Evolutionary conservation across 106 monocot genomes (phyloP), one percentile per base, ranked within the genome.

Genomic region (Cymbidium sinense): DNA sequence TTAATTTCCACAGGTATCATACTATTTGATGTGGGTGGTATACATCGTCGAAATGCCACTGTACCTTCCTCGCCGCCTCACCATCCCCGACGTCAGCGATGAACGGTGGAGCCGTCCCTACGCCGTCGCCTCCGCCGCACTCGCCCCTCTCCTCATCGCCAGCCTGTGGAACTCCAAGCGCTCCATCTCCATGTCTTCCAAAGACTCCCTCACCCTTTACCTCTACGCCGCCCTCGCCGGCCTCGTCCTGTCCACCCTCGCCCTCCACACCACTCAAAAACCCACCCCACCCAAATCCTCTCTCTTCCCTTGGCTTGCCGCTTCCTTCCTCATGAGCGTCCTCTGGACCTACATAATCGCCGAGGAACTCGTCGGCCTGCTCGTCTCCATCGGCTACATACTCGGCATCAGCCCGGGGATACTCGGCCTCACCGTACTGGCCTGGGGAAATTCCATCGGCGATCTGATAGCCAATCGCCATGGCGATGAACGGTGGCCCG

Each of bases 61-160:
- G 12, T 83, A 82, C 43, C 77, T 89, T n/a, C 89, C 89, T 0
- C 54, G 89, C 37, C 84, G 84, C 23, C 43, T 89, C 41, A 89
- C 89, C 18, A 86, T 89, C 39, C 89, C 89, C 4, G 84, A 78
- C 30, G 82, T 86, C 4, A 62, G 69, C 20, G 86, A 86, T 25
- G 82, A 80, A 44, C 43, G 86, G 23, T 89, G 89, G 89, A 86
- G 81, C 47, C 84, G 81, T 70, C 82, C 84, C 19, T 84, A 72
- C 34, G 89, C 86, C 2, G 86, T 84, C 19, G 74, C 84, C 28
- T 89, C 89, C 12, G 84, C 75, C 20, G 30, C 76, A 0, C 50
- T 78, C 2, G 75, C 86, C 17, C 89, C 89, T 10, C 21, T 86
- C 1, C 72, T 89, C 5, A 61, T 89, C 18, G 86, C 89, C 13